Evolutionary conservation across 148 eudicot genomes (phyloP).

Genomic region (Camellia lanceoleosa): DNA sequence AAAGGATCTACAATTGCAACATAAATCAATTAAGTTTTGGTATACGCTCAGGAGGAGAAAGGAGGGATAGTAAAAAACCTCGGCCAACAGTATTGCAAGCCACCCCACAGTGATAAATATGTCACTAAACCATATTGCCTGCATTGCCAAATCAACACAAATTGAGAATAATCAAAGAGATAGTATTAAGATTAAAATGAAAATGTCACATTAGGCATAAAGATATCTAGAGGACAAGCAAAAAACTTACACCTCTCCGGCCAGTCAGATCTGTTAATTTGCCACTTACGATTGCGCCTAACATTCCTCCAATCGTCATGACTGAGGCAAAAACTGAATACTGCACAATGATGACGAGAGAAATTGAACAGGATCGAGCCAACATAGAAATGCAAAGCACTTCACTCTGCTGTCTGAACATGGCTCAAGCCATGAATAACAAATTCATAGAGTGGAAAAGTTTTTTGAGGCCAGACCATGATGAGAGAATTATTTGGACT

Average conservation of each 20-base stretch:
- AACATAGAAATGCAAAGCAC: no score
- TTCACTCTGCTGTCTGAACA: no score
- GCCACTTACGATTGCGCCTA: conserved; percentile 55
- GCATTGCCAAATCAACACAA: background rate
- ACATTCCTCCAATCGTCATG: conserved; percentile 47
- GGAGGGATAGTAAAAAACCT: conserved; percentile 20
- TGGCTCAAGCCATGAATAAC: background rate
- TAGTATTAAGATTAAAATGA: background rate
- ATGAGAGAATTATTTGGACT: no score
- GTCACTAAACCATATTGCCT: conserved; percentile 52
- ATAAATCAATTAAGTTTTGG: no score
- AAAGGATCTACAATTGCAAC: no score
- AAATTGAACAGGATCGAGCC: no score
- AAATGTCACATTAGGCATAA: conserved; percentile 17
- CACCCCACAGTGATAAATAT: conserved; percentile 38
- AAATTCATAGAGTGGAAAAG: no score
- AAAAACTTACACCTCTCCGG: conserved; percentile 43
- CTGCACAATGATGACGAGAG: background rate
- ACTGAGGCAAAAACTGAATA: conserved; percentile 28
- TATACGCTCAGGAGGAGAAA: background rate
- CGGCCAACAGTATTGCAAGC: conserved; percentile 35
- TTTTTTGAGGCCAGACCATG: no score
- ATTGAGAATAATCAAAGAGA: no score
- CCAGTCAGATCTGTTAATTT: conserved; percentile 47
- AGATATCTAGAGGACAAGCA: background rate